phyloP scores from a whole-genome alignment of 108 stramenopile genomes.

The Pseudonitzschia delicatissima region DNA sequence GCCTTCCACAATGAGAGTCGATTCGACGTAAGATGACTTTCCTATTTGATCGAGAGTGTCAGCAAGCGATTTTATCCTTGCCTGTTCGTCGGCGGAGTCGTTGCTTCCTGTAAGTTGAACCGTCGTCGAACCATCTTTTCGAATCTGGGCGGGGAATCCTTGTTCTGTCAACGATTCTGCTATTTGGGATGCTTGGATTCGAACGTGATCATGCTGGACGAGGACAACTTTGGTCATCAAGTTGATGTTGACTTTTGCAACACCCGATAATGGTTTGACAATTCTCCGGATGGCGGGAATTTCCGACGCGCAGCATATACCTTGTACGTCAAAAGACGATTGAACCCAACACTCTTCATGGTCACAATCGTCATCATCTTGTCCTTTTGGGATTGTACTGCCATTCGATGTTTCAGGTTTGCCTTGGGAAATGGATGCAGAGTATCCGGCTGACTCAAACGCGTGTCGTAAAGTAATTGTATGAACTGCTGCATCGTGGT shows the following conservation, averaged over 20 bases:
- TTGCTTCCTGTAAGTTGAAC: conserved; percentile 12
- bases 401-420: not conserved
- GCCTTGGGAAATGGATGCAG: not conserved
- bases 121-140: conserved; percentile 51
- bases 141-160: conserved; percentile 59
- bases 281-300: conserved; percentile 60
- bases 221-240: conserved; percentile 74
- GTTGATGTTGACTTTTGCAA: conserved; percentile 67
- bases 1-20: conserved; percentile 50
- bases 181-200: conserved; percentile 43
- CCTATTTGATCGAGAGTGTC: conserved; percentile 22
- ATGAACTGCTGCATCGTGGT: conserved; percentile 44
- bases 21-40: conserved; percentile 64
- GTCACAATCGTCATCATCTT: not conserved
- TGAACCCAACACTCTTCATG: conserved; percentile 12
- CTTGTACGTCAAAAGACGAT: conserved; percentile 48
- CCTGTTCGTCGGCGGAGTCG: not conserved
- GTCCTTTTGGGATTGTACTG: not conserved
- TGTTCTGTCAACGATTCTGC: conserved; percentile 45
- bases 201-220: conserved; percentile 59
- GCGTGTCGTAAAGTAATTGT: conserved; percentile 8
- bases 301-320: conserved; percentile 85
- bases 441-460: conserved; percentile 28
- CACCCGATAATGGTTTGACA: conserved; percentile 64
- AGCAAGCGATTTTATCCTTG: conserved; percentile 6